A percentile compares a stretch with the other conserved stretches of the same genome.
Conservation (phyloP, 2,329 filamentous ascomycete genomes). For the Cytospora piceicola region DNA sequence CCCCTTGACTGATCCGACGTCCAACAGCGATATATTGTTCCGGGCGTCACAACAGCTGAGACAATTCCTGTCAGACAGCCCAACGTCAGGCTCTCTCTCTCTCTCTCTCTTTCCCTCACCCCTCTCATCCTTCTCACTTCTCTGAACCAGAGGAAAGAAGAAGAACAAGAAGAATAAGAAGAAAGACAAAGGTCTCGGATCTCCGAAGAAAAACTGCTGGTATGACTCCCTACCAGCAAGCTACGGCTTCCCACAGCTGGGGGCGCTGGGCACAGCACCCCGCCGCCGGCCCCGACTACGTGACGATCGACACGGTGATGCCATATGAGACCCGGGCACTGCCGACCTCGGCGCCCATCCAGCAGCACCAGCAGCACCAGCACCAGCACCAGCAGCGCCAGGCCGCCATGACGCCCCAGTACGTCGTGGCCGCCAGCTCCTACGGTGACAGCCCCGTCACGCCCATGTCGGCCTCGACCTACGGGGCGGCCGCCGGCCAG, state of each 20-base stretch:
- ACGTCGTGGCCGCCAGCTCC: slow-evolving; percentile 47
- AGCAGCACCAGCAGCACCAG: too few species aligned
- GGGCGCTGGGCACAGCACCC: slow-evolving; percentile 58
- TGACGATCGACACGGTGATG: slow-evolving; percentile 55
- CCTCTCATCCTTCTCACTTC: slow-evolving; percentile 26
- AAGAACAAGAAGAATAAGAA: slow-evolving; percentile 37
- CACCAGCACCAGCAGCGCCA: too few species aligned
- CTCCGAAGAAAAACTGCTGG: background rate
- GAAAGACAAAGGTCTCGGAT: background rate
- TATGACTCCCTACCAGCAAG: slow-evolving; percentile 53
- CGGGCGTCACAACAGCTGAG: slow-evolving; percentile 9
- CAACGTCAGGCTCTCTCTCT: slow-evolving; percentile 31
- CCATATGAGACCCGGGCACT: slow-evolving; percentile 52
- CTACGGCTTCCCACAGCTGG: slow-evolving; percentile 54
- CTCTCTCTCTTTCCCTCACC: slow-evolving; percentile 37
- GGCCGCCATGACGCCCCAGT: slow-evolving; percentile 50
- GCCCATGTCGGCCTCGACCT: slow-evolving; percentile 48
- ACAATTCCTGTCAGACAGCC: slow-evolving; percentile 14
- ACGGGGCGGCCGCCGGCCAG: slow-evolving; percentile 40
- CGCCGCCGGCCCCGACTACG: slow-evolving; percentile 45
- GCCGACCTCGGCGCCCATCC: slow-evolving; percentile 43
- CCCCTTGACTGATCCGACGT: slow-evolving; percentile 6
- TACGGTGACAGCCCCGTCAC: slow-evolving; percentile 51
- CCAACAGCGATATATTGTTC: slow-evolving; percentile 4
- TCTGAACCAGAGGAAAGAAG: slow-evolving; percentile 35